Evolutionary conservation across 164 flowering plant genomes (phyloP), one percentile per base, ranked within the genome.

Genomic region (Kingdonia uniflora): DNA sequence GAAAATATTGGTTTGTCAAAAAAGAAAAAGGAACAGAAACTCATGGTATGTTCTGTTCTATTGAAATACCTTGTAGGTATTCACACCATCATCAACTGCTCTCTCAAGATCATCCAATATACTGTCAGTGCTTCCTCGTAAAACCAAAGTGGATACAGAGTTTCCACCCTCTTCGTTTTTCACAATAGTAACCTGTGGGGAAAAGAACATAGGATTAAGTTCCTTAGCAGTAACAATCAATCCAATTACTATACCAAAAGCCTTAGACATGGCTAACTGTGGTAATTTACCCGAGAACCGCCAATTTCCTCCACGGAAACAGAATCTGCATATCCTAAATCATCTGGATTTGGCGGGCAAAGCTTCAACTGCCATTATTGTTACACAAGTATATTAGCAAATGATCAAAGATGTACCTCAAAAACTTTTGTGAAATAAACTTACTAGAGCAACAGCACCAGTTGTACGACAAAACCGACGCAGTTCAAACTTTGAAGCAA

Each of bases 81-180:
- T 92, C 14, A 86, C 98, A 57, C 96, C 96, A 74, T 91, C 96
- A 76, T 91, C 97, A 61, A 91, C 86, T 44, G 99, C 99, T 68
- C 95, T 84, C 74, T 89, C 99, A 70, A 92, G 99, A 65, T 88
- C 99, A 74, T 94, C 99, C 46, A 94, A 60, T 65, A 94, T 94
- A 67, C 99, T 94, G 41, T 94, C 97, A 62, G 99, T 89, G 63
- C 99, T 94, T 66, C 85, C 97, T 44, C 99, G 78, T 53, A 92
- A 61, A 56, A 92, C 81, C 62, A 88, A 82, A 56, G 99, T 92
- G 19, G 81, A 46, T 6, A 92, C 76, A 42, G 94, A 78, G 66
- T 88, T 92, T 54, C 99, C 97, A 62, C 95, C 95, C 67, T 76
- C 86, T 67, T 92, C 99, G 66, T 84, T 92, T 79, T 72, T 82